Conservation (phyloP, 305 asterid species). For the Fraxinus velutina region DNA sequence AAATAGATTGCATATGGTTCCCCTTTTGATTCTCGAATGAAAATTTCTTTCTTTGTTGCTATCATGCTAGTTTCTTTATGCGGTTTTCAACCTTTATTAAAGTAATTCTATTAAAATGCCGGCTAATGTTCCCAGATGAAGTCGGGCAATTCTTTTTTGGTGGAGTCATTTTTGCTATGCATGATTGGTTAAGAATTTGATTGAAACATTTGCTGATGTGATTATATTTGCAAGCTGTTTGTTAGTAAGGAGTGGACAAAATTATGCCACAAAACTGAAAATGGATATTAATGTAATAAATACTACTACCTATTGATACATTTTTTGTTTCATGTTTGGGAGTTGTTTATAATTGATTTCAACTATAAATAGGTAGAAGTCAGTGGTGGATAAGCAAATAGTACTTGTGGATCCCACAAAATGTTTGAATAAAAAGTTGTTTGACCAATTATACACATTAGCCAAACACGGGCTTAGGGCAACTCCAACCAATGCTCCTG, state of each 20-base stretch:
- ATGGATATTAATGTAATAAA: background rate
- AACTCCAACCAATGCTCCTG: background rate
- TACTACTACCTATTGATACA: background rate
- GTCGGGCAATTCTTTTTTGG: background rate
- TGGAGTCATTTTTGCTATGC: background rate
- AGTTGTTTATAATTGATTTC: background rate
- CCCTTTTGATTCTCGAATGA: slow-evolving; percentile 4
- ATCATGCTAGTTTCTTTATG: background rate
- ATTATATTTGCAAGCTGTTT: background rate
- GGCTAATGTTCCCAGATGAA: background rate
- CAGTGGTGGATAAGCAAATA: background rate
- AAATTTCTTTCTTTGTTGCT: background rate
- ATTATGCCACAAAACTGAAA: background rate
- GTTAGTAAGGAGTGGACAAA: background rate
- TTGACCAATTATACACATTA: background rate
- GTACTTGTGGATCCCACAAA: background rate
- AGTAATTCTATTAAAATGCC: background rate
- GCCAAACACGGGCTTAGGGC: background rate
- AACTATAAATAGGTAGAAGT: background rate
- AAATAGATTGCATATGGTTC: background rate
- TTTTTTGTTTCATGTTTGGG: background rate
- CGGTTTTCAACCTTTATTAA: background rate
- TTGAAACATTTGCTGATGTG: slow-evolving; percentile 5
- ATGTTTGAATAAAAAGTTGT: background rate
- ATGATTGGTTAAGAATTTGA: slow-evolving; percentile 8